Percentiles rank a stretch among this genome's conserved stretches.
Evolutionary conservation across 2,329 filamentous ascomycete genomes (phyloP).

Genomic region (Dendryphion nanum): DNA sequence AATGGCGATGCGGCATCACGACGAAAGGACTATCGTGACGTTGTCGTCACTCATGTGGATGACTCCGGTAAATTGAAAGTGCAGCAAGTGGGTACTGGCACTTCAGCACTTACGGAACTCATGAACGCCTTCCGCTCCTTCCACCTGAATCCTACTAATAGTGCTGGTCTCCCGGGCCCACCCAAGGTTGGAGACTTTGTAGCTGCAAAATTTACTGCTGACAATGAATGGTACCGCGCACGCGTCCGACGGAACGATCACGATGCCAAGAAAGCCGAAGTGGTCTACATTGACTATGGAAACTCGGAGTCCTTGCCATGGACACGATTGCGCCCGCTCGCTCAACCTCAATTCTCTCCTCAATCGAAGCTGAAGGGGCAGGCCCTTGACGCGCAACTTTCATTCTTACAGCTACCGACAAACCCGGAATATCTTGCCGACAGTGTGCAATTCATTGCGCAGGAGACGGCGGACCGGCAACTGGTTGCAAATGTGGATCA

Average conservation of each 20-base stretch:
- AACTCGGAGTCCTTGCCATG: slow-evolving; percentile 89
- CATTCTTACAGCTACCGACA: slow-evolving; percentile 84
- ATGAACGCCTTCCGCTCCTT: slow-evolving; percentile 92
- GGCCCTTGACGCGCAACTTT: slow-evolving; percentile 81
- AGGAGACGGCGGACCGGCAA: slow-evolving; percentile 70
- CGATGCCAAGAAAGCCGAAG: slow-evolving; percentile 78
- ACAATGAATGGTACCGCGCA: slow-evolving; percentile 93
- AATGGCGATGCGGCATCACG: slow-evolving; percentile 57
- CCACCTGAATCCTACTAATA: slow-evolving; percentile 82
- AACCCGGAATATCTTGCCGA: slow-evolving; percentile 81
- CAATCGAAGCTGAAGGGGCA: slow-evolving; percentile 78
- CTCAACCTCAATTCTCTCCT: slow-evolving; percentile 72
- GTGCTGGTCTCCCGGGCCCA: slow-evolving; percentile 66
- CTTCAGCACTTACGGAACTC: slow-evolving; percentile 77
- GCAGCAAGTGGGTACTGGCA: slow-evolving; percentile 85
- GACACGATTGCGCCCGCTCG: slow-evolving; percentile 77
- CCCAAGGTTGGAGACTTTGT: slow-evolving; percentile 93
- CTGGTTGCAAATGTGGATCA: slow-evolving; percentile 91
- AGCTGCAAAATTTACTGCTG: slow-evolving; percentile 83
- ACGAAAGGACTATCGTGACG: slow-evolving; percentile 90
- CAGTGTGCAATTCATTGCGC: slow-evolving; percentile 70
- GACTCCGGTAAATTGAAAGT: slow-evolving; percentile 80
- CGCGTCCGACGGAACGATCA: slow-evolving; percentile 91
- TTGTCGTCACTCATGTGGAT: slow-evolving; percentile 89
- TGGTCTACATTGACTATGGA: slow-evolving; percentile 94